These are phyloP conservation scores for Polygonum aviculare DNA, from an alignment of 148 eudicot genomes.

Conservation along the genomic window DNA sequence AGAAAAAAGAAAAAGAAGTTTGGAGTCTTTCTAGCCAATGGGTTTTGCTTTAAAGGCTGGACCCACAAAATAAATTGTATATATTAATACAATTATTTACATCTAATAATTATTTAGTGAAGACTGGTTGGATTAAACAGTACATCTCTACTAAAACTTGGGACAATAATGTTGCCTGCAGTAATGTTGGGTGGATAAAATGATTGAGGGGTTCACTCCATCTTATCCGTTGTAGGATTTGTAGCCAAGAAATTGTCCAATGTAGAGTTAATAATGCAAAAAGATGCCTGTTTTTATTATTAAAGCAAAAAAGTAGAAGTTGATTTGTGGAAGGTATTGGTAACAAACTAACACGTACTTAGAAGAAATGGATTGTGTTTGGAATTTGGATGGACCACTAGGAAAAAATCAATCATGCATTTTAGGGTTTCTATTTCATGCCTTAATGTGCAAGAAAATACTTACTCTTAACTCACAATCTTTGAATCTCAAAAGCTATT, in stretches of 20 bases:
- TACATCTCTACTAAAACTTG: neutral
- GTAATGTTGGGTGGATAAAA: no score
- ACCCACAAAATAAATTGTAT: neutral
- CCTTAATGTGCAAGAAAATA: constrained; percentile 3
- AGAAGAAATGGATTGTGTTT: neutral
- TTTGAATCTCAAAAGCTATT: no score
- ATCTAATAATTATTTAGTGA: neutral
- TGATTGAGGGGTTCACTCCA: no score
- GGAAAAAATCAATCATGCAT: neutral
- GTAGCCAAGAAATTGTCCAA: neutral
- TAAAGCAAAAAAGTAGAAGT: constrained; percentile 1
- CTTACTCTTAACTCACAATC: neutral
- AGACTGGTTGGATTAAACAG: neutral
- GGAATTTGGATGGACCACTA: constrained; percentile 1
- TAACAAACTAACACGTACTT: neutral
- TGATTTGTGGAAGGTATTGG: neutral
- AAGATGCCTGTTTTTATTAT: neutral
- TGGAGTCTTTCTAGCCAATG: neutral
- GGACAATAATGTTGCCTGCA: no score
- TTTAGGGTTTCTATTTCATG: neutral
- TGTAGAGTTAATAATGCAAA: neutral
- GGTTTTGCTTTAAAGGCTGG: neutral
- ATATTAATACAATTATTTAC: neutral
- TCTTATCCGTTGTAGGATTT: neutral
- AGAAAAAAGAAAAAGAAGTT: no score